A percentile compares a stretch with the other conserved stretches of the same genome.
Conservation (phyloP, 2,329 filamentous ascomycete species). For the Colletotrichum phormii region DNA sequence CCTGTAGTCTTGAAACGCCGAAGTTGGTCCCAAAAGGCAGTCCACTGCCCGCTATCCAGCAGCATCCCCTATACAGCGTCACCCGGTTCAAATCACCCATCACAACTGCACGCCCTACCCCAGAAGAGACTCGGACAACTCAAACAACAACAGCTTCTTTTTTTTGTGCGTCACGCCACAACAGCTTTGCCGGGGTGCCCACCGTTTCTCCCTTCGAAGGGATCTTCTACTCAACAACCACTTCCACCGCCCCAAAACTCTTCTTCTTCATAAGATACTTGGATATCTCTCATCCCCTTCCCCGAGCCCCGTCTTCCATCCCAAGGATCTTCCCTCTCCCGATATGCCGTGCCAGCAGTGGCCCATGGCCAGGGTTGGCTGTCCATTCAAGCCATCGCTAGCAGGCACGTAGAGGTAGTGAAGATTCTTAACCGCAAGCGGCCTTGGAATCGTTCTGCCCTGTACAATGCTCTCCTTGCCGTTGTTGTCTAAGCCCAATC, state of each 20-base stretch:
- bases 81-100: constrained; percentile 29
- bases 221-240: constrained; percentile 39
- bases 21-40: neutral
- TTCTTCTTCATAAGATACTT: constrained; percentile 36
- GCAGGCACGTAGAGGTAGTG: constrained; percentile 9
- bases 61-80: neutral
- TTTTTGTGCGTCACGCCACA: constrained; percentile 37
- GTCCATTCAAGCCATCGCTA: neutral
- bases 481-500: constrained; percentile 3
- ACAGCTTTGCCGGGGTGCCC: constrained; percentile 36
- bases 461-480: neutral
- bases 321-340: constrained; percentile 19
- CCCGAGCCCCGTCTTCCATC: constrained; percentile 19
- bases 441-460: neutral
- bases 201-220: constrained; percentile 35
- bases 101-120: constrained; percentile 32
- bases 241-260: constrained; percentile 39
- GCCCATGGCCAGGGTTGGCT: neutral
- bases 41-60: neutral
- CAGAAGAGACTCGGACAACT: constrained; percentile 26
- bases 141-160: constrained; percentile 33
- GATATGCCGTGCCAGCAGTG: neutral
- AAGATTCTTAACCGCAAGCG: constrained; percentile 11
- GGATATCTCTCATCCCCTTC: constrained; percentile 34
- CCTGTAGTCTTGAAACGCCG: neutral